Conservation (phyloP, 768 basidiomycete species). For the Boletus rufocinnamomeus region DNA sequence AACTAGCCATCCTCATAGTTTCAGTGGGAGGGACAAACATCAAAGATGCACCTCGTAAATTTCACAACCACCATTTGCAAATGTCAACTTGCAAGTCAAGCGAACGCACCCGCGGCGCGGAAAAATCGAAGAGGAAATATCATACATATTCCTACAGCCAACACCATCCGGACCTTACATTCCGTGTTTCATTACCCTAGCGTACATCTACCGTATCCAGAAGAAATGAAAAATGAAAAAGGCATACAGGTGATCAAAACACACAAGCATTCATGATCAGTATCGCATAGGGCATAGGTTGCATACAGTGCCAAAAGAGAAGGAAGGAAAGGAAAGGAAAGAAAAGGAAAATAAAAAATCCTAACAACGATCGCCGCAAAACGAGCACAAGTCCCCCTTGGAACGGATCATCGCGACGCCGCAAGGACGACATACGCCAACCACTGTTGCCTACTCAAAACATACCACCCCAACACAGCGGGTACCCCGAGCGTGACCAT, state of each 20-base stretch:
- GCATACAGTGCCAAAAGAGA: not conserved
- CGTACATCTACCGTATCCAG: not conserved
- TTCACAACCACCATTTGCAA: too few species aligned
- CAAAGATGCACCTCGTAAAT: too few species aligned
- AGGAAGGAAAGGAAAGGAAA: not conserved
- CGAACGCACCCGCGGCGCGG: too few species aligned
- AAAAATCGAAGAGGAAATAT: too few species aligned
- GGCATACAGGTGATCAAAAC: not conserved
- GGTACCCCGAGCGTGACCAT: slow-evolving; percentile 22
- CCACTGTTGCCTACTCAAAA: slow-evolving; percentile 12
- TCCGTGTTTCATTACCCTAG: not conserved
- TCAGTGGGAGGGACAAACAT: too few species aligned
- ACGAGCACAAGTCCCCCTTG: not conserved
- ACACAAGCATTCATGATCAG: slow-evolving; percentile 1
- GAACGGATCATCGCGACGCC: slow-evolving; percentile 3
- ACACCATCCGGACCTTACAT: not conserved
- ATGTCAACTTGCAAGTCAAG: too few species aligned
- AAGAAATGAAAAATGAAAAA: too few species aligned
- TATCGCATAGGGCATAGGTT: not conserved
- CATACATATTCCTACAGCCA: not conserved
- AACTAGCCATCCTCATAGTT: too few species aligned
- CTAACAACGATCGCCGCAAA: not conserved
- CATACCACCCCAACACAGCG: slow-evolving; percentile 25
- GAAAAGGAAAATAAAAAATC: not conserved
- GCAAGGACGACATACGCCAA: slow-evolving; percentile 8